A percentile compares a stretch with the other conserved stretches of the same genome.
These are phyloP conservation scores for Epipyxis sp. DNA, from an alignment of 108 stramenopile species.

Conservation along the genomic window DNA sequence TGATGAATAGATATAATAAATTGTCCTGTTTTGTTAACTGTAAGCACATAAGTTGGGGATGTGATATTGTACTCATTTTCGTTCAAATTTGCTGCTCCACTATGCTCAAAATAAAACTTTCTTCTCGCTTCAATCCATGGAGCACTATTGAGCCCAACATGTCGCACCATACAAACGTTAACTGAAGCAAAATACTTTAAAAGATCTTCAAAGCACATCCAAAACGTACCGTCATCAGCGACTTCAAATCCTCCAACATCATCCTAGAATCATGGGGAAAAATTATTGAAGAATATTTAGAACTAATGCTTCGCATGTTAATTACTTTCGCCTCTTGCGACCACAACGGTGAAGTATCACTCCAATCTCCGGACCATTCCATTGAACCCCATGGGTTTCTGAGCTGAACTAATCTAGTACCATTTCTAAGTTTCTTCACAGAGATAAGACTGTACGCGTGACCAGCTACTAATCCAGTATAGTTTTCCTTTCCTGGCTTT, in stretches of 20 bases:
- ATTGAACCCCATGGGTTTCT: slow-evolving; percentile 55
- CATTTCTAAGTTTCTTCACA: slow-evolving; percentile 17
- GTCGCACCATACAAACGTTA: slow-evolving; percentile 23
- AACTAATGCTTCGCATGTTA: no score
- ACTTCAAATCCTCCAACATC: slow-evolving; percentile 18
- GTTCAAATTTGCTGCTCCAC: background rate
- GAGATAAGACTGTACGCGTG: slow-evolving; percentile 28
- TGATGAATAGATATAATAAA: slow-evolving; percentile 33
- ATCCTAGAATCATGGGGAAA: background rate
- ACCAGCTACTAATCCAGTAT: background rate
- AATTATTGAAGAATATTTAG: no score
- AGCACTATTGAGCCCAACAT: background rate
- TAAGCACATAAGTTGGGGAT: slow-evolving; percentile 32
- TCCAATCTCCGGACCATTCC: slow-evolving; percentile 60
- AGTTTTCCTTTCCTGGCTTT: no score
- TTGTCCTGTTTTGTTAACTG: background rate
- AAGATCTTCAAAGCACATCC: slow-evolving; percentile 51
- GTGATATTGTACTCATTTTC: background rate
- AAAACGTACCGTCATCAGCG: slow-evolving; percentile 49
- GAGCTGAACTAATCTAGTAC: slow-evolving; percentile 39
- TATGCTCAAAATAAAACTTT: slow-evolving; percentile 27
- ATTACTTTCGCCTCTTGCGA: slow-evolving; percentile 40
- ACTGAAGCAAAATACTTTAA: slow-evolving; percentile 30
- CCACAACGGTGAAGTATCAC: slow-evolving; percentile 42
- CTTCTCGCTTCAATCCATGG: slow-evolving; percentile 35